Percentiles rank a stretch among this genome's conserved stretches.
These are phyloP conservation scores for Hypoxylon intermedium DNA, from an alignment of 495 filamentous ascomycete species.

Conservation along the genomic window DNA sequence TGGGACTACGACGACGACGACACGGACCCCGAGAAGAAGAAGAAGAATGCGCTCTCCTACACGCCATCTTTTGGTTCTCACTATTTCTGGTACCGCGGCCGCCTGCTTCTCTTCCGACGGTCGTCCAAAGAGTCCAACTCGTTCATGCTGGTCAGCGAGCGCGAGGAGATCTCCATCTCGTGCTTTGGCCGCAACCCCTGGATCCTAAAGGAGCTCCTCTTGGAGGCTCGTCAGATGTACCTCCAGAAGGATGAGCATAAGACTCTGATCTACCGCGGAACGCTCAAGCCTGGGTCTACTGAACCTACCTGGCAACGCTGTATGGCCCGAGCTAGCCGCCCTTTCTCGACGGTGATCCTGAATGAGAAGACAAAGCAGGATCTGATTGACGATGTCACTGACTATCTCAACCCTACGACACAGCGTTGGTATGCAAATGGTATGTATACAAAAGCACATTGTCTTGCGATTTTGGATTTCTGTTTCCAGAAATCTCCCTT, in stretches of 20 bases:
- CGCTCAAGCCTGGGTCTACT: slow-evolving; percentile 42
- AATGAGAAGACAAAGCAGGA: slow-evolving; percentile 75
- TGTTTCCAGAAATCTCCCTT: too few relatives aligned
- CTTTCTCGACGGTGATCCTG: slow-evolving; percentile 86
- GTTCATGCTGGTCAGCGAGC: slow-evolving; percentile 46
- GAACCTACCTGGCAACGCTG: slow-evolving; percentile 60
- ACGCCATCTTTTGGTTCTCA: slow-evolving; percentile 70
- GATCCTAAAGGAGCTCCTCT: slow-evolving; percentile 69
- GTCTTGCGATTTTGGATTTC: too few relatives aligned
- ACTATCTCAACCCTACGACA: slow-evolving; percentile 82
- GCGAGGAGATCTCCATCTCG: slow-evolving; percentile 67
- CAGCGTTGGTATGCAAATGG: slow-evolving; percentile 80
- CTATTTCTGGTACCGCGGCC: slow-evolving; percentile 69
- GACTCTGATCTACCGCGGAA: slow-evolving; percentile 71
- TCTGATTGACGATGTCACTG: slow-evolving; percentile 82
- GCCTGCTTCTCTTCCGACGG: slow-evolving; percentile 63
- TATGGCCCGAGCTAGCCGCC: slow-evolving; percentile 68
- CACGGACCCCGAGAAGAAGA: slow-evolving; percentile 57
- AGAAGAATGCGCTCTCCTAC: slow-evolving; percentile 67
- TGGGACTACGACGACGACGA: slow-evolving; percentile 52
- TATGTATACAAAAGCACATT: too few relatives aligned
- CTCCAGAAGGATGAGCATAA: slow-evolving; percentile 65
- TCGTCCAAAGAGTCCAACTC: slow-evolving; percentile 42
- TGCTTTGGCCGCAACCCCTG: slow-evolving; percentile 71
- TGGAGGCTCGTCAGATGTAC: slow-evolving; percentile 66